Evolutionary conservation across 768 basidiomycete genomes (phyloP).

Genomic region (Pisolithus marmoratus): DNA sequence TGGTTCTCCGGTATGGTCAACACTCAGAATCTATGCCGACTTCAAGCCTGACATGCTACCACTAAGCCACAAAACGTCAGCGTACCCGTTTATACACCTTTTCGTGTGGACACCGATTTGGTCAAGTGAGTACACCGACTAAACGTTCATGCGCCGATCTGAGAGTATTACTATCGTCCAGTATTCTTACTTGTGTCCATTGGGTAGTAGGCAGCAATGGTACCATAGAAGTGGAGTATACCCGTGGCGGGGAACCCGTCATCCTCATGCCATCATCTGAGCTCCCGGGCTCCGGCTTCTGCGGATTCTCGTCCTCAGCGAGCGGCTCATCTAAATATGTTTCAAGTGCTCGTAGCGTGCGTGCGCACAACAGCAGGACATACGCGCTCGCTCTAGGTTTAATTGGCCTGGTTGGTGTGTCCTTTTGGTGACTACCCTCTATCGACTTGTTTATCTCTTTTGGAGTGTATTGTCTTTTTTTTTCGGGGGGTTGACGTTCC

Average conservation of each 20-base stretch:
- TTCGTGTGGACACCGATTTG: conserved; percentile 39
- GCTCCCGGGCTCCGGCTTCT: conserved; percentile 34
- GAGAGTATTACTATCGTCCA: conserved; percentile 18
- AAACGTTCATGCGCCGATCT: not conserved
- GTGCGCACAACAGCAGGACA: not conserved
- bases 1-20: conserved; percentile 56
- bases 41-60: not conserved
- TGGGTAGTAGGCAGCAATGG: conserved; percentile 65
- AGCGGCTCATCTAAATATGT: not conserved
- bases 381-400: conserved; percentile 8
- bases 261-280: conserved; percentile 43
- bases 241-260: conserved; percentile 53
- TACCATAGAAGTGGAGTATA: conserved; percentile 56
- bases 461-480: not conserved
- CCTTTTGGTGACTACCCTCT: not conserved
- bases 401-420: conserved; percentile 1
- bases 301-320: conserved; percentile 16
- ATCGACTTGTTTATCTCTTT: not conserved
- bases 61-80: conserved; percentile 51
- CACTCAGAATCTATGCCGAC: not conserved
- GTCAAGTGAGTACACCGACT: conserved; percentile 44
- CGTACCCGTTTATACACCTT: conserved; percentile 56
- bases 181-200: conserved; percentile 60
- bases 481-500: not conserved
- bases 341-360: conserved; percentile 5